Evolutionary conservation across 78 protist species (phyloP), one percentile per base, ranked within the genome.

Genomic region (Dictyostelium intermedium): DNA sequence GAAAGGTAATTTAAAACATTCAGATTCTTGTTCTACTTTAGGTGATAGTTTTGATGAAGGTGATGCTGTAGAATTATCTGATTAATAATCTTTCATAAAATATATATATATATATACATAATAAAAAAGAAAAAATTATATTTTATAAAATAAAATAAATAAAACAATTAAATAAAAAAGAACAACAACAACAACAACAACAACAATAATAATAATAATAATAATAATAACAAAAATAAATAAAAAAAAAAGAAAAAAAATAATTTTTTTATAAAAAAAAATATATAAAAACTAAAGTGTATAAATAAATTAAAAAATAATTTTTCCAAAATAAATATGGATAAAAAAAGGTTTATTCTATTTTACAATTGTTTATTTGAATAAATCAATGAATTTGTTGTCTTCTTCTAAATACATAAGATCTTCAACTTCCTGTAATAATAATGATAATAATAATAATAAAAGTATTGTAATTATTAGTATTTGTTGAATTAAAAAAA

Each of bases 41-140:
- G 74, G 53, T 85, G 94, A 89, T 35, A 89, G 94, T 70, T 89
- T 87, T 69, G 94, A 89, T 81, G 69, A 43, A 23, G 77, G 41
- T 35, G 82, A 89, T 70, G 94, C 94, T n/a, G 87, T 89, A 8
- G 94, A 78, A 14, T 50, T 89, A 69, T 66, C 94, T n/a, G 94
- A 89, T 70, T 39, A 80, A 18, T 20, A 37, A 66, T 45, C 53
- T 45, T 45, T 45, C 53, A 47, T 47, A 47, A 47, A 47, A 47
- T 47, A 47, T 10, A 47, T 47, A 7, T 47, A 47, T 47, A 47
- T 16, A 47, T 47, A 47, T 47, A 47, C 2, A 39, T 61, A 81
- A 43, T 11, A 79, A 25, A 79, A 27, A 45, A 39, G 2, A 76
- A 76, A 5, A 76, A 39, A 23, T 11, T 16, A 74, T 37, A 73